Percentiles rank a stretch among this genome's conserved stretches.
Evolutionary conservation across 352 stramenopile genomes (phyloP).

Genomic region (Phytopythium vexans): DNA sequence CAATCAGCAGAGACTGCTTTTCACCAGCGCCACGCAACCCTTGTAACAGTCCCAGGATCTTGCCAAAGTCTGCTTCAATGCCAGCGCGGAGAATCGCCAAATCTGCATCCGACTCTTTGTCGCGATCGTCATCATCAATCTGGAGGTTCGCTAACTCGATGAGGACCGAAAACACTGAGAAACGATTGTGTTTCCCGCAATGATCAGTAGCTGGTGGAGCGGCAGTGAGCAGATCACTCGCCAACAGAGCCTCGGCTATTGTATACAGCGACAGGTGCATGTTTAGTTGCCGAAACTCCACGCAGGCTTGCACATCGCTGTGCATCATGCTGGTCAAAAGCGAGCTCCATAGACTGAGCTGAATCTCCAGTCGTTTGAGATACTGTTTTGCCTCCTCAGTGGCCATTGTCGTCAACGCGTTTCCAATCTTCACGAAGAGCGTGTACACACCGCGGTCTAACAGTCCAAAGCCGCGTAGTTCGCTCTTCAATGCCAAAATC

Average conservation of each 20-base stretch:
- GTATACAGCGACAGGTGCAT: slow-evolving; percentile 57
- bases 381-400: slow-evolving; percentile 11
- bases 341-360: slow-evolving; percentile 38
- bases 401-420: slow-evolving; percentile 22
- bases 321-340: slow-evolving; percentile 51
- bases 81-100: slow-evolving; percentile 33
- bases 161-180: slow-evolving; percentile 41
- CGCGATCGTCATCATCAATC: not conserved
- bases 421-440: slow-evolving; percentile 48
- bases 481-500: slow-evolving; percentile 31
- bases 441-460: slow-evolving; percentile 62
- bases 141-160: slow-evolving; percentile 26
- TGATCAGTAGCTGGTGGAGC: slow-evolving; percentile 12
- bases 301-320: slow-evolving; percentile 32
- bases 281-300: slow-evolving; percentile 52
- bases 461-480: slow-evolving; percentile 53
- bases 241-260: slow-evolving; percentile 41
- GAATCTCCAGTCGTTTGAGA: slow-evolving; percentile 25
- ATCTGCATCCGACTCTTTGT: slow-evolving; percentile 8
- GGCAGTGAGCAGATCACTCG: slow-evolving; percentile 20
- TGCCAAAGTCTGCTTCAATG: slow-evolving; percentile 56
- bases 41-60: slow-evolving; percentile 52
- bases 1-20: slow-evolving; percentile 39
- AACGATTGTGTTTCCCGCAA: slow-evolving; percentile 3
- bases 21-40: slow-evolving; percentile 20